Conservation (phyloP, 306 rosid species). For the Cyclanthera cordifolia region DNA sequence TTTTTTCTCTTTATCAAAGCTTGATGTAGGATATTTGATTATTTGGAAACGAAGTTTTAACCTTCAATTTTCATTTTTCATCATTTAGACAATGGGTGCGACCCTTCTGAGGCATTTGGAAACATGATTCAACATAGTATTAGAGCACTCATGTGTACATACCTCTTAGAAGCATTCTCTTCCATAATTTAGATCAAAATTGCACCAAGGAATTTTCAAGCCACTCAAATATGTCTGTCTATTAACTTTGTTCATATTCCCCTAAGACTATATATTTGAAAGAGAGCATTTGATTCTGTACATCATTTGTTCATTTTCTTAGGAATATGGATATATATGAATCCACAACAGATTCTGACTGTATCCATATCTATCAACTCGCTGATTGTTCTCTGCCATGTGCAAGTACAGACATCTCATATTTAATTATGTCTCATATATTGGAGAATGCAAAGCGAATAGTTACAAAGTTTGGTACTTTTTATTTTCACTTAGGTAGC, state of each 20-base stretch:
- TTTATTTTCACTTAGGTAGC: background rate
- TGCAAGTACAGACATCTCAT: background rate
- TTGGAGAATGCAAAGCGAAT: background rate
- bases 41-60: background rate
- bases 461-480: background rate
- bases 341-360: background rate
- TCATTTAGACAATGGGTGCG: background rate
- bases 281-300: background rate
- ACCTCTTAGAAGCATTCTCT: too few species aligned
- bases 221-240: too few species aligned
- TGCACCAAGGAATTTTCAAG: too few species aligned
- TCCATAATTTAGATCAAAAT: too few species aligned
- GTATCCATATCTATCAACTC: background rate
- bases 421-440: too few species aligned
- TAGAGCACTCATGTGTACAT: too few species aligned
- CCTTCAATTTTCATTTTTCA: background rate
- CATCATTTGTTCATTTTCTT: background rate
- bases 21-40: conserved; percentile 1
- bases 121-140: too few species aligned
- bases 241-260: background rate
- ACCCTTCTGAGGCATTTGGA: too few species aligned
- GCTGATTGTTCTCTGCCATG: background rate
- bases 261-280: background rate
- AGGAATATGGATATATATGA: background rate
- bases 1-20: background rate